Conservation (phyloP, 306 rosid genomes). For the Medicago truncatula region DNA sequence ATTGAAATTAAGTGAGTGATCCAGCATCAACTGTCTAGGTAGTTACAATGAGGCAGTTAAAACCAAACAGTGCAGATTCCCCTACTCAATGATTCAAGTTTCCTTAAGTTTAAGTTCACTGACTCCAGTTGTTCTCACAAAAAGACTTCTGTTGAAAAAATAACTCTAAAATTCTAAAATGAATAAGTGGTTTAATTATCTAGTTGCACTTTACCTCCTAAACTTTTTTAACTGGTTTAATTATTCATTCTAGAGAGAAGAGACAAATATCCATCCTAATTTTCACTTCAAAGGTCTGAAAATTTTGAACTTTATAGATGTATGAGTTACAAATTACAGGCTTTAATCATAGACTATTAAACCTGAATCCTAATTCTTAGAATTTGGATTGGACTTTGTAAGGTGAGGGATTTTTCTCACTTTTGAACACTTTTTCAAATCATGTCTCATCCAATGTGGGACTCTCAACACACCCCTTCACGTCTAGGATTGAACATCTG, state of each 20-base stretch:
- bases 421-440: not conserved
- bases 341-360: not conserved
- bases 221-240: not conserved
- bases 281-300: not conserved
- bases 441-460: not conserved
- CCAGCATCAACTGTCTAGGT: not conserved
- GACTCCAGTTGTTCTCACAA: not conserved
- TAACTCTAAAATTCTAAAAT: not conserved
- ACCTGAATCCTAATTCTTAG: conserved; percentile 7
- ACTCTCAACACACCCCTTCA: not conserved
- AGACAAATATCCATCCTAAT: not conserved
- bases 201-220: not conserved
- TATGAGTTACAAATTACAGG: not conserved
- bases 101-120: conserved; percentile 10
- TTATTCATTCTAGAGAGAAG: not conserved
- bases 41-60: conserved; percentile 10
- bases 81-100: conserved; percentile 20
- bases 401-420: not conserved
- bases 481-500: not conserved
- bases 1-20: conserved; percentile 21
- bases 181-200: not conserved
- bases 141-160: not conserved
- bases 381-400: not conserved
- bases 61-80: conserved; percentile 13
- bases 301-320: not conserved